Conservation (phyloP, 805 yeast species). For the Yamadazyma laniorum region DNA sequence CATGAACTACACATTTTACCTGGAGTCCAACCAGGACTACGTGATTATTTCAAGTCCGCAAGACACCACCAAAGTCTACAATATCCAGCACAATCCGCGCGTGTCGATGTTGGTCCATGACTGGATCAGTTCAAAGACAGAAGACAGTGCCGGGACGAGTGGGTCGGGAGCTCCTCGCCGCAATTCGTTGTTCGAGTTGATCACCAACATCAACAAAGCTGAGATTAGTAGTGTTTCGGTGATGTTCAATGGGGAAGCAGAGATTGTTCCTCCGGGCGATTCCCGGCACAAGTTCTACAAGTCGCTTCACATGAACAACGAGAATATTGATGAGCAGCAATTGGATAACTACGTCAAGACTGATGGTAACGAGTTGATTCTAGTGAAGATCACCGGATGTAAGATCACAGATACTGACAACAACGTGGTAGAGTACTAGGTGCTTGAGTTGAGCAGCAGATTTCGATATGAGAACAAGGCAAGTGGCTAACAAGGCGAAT, state of each 20-base stretch:
- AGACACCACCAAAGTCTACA: constrained; percentile 70
- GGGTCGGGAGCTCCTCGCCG: constrained; percentile 19
- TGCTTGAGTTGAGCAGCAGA: too few relatives aligned
- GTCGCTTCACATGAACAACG: constrained; percentile 55
- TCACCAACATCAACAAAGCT: constrained; percentile 74
- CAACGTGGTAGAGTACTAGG: constrained; percentile 43
- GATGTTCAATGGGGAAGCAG: constrained; percentile 73
- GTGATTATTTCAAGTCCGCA: constrained; percentile 72
- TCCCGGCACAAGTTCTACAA: constrained; percentile 59
- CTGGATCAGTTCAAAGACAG: constrained; percentile 66
- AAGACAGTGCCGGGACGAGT: constrained; percentile 17
- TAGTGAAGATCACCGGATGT: constrained; percentile 63
- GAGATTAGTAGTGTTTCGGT: constrained; percentile 81
- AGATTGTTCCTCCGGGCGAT: constrained; percentile 40
- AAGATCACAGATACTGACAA: constrained; percentile 79
- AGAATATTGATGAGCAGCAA: constrained; percentile 70
- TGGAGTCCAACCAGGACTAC: constrained; percentile 41
- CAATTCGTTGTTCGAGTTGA: constrained; percentile 45
- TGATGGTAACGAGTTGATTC: constrained; percentile 62
- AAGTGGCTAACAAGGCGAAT: too few relatives aligned
- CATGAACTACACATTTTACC: constrained; percentile 81
- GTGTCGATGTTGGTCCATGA: constrained; percentile 88
- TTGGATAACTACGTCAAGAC: constrained; percentile 47
- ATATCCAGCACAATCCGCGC: constrained; percentile 66
- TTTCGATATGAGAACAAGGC: too few relatives aligned